phyloP scores from a whole-genome alignment of 345 rosid species.

The Dipteronia dyeriana region DNA sequence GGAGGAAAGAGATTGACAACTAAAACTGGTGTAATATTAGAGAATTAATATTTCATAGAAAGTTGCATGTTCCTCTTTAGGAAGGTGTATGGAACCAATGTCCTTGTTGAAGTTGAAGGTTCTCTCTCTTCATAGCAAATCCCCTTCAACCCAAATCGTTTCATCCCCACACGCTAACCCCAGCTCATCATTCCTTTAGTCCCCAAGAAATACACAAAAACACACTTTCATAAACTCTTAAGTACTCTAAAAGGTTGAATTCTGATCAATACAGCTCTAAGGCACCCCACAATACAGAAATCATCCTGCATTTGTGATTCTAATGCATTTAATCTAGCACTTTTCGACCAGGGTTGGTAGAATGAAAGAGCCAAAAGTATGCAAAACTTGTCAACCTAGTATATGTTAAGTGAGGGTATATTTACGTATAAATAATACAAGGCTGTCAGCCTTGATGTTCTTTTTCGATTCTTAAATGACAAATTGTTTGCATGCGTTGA shows the following conservation, averaged over 20 bases:
- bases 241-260: neutral
- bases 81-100: neutral
- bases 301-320: too few relatives aligned
- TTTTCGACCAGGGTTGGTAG: too few relatives aligned
- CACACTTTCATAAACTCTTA: neutral
- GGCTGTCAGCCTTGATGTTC: neutral
- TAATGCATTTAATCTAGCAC: too few relatives aligned
- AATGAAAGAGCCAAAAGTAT: too few relatives aligned
- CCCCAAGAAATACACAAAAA: neutral
- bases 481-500: too few relatives aligned
- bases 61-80: neutral
- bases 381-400: too few relatives aligned
- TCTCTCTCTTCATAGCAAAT: neutral
- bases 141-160: neutral
- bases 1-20: neutral
- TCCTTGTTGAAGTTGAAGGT: neutral
- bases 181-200: too few relatives aligned
- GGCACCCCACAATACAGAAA: too few relatives aligned
- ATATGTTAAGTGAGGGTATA: too few relatives aligned
- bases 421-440: neutral
- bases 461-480: neutral
- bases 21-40: neutral
- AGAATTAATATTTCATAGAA: neutral
- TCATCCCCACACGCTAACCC: neutral
- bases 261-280: neutral